phyloP scores from a whole-genome alignment of 2,329 filamentous ascomycete genomes.

The Aspergillus candidus region DNA sequence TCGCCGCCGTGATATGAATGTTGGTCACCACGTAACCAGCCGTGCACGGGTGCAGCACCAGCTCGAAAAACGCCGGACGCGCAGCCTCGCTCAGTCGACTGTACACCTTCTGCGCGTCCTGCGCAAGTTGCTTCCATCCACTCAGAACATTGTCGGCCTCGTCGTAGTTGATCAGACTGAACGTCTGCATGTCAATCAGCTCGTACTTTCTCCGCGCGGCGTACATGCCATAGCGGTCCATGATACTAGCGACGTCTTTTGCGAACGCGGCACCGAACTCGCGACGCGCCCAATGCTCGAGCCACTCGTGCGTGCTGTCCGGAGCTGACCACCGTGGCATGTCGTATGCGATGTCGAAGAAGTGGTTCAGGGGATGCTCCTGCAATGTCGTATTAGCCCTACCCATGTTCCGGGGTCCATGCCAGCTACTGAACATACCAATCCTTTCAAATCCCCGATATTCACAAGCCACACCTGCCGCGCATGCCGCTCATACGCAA shows the following conservation, averaged over 20 bases:
- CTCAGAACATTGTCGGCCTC: slow-evolving; percentile 55
- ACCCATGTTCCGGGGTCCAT: slow-evolving; percentile 4
- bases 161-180: slow-evolving; percentile 58
- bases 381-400: slow-evolving; percentile 9
- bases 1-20: slow-evolving; percentile 46
- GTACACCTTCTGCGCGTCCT: slow-evolving; percentile 52
- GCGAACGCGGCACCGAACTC: slow-evolving; percentile 51
- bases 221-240: slow-evolving; percentile 53
- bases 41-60: slow-evolving; percentile 55
- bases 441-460: slow-evolving; percentile 60
- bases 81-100: slow-evolving; percentile 46
- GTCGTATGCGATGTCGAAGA: slow-evolving; percentile 63
- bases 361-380: slow-evolving; percentile 62
- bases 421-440: slow-evolving; percentile 28
- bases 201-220: slow-evolving; percentile 58
- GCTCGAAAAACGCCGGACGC: slow-evolving; percentile 57
- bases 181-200: slow-evolving; percentile 53
- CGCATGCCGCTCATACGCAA: slow-evolving; percentile 54
- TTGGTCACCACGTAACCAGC: slow-evolving; percentile 54
- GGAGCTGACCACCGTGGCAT: slow-evolving; percentile 49
- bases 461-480: slow-evolving; percentile 62
- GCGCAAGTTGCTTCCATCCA: slow-evolving; percentile 50
- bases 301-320: slow-evolving; percentile 52
- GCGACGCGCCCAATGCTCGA: slow-evolving; percentile 50
- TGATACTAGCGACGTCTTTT: slow-evolving; percentile 45